Evolutionary conservation across 768 basidiomycete genomes (phyloP), one percentile per base, ranked within the genome.

Genomic region (Glaciozyma antarctica): DNA sequence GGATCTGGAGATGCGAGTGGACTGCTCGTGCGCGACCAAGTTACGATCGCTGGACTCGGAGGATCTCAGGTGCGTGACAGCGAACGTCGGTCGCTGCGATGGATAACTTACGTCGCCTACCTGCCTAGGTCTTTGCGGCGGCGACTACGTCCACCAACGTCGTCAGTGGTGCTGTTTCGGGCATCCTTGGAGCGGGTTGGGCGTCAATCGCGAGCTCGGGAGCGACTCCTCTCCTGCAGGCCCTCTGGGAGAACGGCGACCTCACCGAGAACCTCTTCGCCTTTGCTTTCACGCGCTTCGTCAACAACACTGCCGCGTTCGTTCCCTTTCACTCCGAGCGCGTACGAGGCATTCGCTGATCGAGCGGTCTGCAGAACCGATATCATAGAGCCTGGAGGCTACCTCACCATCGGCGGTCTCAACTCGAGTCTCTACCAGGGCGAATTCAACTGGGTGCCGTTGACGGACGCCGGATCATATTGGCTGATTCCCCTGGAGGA

Each of bases 221-320:
- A 0, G 84, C 87, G 0, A 80, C 78, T 22, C 92, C 92, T 2
- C 84, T 95, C 66, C 93, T 91, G 88, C 78, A 94, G 75, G 80
- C 84, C 0, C 79, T 97, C 4, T 52, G 51, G 12, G 28, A 61
- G 10, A 59, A 62, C 26, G 64, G 62, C 1, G 32, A 58, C 34
- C 44, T 68, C 3, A 58, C 62, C 6, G 57, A 64, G 44, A 22
- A 59, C 7, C 62, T 63, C 0, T 68, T 71, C 21, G 64, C 82
- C n/a, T 54, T 54, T 22, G 53, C 53, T 19, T 34, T 54, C 19
- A 32, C 53, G 17, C 26, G 53, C 15, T 54, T 30, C 10, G 41
- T 43, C 22, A n/a, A 57, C 38, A 38, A 38, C 10, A 22, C 55
- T n/a, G 7, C 7, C 8, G 55, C 34, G 38, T 54, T 10, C 28